Base-by-base conservation (phyloP, 2,329 filamentous ascomycete genomes). In the Sclerotinia trifoliorum region DNA sequence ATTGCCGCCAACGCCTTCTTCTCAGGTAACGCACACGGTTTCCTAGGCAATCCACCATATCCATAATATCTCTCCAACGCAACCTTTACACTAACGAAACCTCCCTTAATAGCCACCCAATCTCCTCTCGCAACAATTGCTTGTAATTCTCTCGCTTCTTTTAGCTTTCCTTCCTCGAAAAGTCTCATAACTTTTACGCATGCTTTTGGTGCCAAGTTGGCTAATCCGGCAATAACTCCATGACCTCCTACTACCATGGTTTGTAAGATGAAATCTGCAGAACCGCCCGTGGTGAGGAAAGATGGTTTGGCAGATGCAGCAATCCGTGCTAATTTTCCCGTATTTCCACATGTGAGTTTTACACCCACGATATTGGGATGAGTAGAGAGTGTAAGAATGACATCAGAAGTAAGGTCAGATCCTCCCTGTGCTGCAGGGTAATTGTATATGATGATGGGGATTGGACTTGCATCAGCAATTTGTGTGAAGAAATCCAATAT, bases 91-190 rank as follows among this genome's bases (percentile, higher is more conserved):
- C 86, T 87, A 44, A 89, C 83, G 70, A 90, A 86, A 0, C 88
- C 88, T 8, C 86, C 86, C 73, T 88, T 82, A 70, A 89, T 90
- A 54, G 86, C 86, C 0, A 82, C 84, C 88, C 88, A 90, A 77
- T 91, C 88, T 17, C 86, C 88, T 39, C 83, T 79, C 1, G 87
- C 87, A 24, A 90, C 82, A 35, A 88, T 77, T 24, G 81, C 84
- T 78, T 90, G 89, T 73, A 90, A 75, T 72, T 83, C 82, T 60
- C 83, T 81, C 1, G 89, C 89, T 72, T 89, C 84, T 4, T 83
- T 79, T 17, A 83, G 68, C 68, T 84, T 81, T 39, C 88, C 88
- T 15, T 80, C 76, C 58, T 82, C 80, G 76, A 85, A 89, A 7
- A 90, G 80, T 69, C 85, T 79, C 68, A 86, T 78, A 17, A 91